Evolutionary conservation across 257 asterid species (phyloP), one percentile per base, ranked within the genome.

Genomic region (Ligustrum vulgare): DNA sequence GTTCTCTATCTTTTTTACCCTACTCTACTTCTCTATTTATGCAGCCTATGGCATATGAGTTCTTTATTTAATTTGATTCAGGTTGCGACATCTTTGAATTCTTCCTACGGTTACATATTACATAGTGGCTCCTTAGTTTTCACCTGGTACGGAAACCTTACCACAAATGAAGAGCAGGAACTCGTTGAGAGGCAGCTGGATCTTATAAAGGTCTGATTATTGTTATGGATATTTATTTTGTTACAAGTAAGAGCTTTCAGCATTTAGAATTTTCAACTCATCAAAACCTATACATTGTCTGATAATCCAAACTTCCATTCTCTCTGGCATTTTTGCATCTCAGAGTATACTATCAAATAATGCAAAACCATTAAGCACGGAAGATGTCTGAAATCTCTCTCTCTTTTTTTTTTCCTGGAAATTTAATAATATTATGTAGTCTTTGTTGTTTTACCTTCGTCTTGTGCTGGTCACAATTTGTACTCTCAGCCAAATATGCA

Each of bases 141-240:
- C 81, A 90, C 95, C 47, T 96, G 99, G 99, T 86, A 84, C 0
- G 98, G 99, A 73, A 96, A 80, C 79, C 93, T 90, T 65, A 93
- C 99, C 67, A 76, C 97, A 49, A 79, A 96, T 8, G 99, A 91
- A 51, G 93, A 88, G 81, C 99, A 89, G 72, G 99, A 96, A 79
- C 89, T 91, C 69, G 97, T 85, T n/a, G 99, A 96, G 88, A 90
- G 99, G 87, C 96, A 85, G 87, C 92, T 96, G 72, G 99, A 96
- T 87, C 80, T 93, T 70, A 90, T 96, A 82, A 91, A 89, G 97
- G 99, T 91, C 79, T 20, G 81, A 76, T 72, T 45, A 64, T 76
- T 22, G 60, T 51, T 70, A 35, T 71, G 54, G 62, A 58, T 75
- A 76, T 71, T 69, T 62, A 32, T 79, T 60, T 60, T 60, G 67